phyloP scores from a whole-genome alignment of 495 filamentous ascomycete genomes.

The Neurospora tetraspora region DNA sequence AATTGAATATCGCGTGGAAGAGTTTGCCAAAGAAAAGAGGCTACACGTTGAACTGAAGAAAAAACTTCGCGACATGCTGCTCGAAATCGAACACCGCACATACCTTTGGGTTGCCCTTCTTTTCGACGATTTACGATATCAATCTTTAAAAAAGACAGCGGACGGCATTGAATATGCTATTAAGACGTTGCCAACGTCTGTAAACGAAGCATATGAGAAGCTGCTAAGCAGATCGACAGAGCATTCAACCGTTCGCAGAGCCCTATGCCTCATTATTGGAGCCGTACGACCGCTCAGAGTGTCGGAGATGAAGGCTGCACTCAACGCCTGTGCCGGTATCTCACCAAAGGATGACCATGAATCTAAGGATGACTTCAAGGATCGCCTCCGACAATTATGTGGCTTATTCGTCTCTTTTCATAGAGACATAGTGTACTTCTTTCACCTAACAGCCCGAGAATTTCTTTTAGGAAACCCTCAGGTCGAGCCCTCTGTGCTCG shows the following conservation, averaged over 20 bases:
- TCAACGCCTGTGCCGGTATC: conserved; percentile 18
- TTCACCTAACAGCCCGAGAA: neutral
- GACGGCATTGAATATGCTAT: conserved; percentile 10
- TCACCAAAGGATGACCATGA: conserved; percentile 9
- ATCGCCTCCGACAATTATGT: neutral
- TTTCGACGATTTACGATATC: conserved; percentile 5
- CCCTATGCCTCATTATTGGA: conserved; percentile 31
- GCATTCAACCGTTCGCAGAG: conserved; percentile 14
- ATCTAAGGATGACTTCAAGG: conserved; percentile 13
- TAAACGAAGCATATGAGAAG: conserved; percentile 32
- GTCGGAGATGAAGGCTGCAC: conserved; percentile 22
- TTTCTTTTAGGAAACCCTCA: neutral
- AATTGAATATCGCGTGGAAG: conserved; percentile 22
- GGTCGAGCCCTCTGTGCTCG: neutral
- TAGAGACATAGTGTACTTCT: neutral
- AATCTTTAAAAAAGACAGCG: conserved; percentile 7
- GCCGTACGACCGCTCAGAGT: conserved; percentile 31
- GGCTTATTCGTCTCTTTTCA: neutral
- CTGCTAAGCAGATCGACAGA: conserved; percentile 27
- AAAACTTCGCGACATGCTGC: conserved; percentile 18
- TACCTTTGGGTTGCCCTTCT: conserved; percentile 31
- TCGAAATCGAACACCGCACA: conserved; percentile 20
- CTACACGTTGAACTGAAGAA: conserved; percentile 11
- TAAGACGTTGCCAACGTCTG: conserved; percentile 20
- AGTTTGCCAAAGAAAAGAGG: conserved; percentile 11